Percentiles rank a stretch among this genome's conserved stretches.
phyloP scores from a whole-genome alignment of 139 green algal species.

The Micractinium conductrix region DNA sequence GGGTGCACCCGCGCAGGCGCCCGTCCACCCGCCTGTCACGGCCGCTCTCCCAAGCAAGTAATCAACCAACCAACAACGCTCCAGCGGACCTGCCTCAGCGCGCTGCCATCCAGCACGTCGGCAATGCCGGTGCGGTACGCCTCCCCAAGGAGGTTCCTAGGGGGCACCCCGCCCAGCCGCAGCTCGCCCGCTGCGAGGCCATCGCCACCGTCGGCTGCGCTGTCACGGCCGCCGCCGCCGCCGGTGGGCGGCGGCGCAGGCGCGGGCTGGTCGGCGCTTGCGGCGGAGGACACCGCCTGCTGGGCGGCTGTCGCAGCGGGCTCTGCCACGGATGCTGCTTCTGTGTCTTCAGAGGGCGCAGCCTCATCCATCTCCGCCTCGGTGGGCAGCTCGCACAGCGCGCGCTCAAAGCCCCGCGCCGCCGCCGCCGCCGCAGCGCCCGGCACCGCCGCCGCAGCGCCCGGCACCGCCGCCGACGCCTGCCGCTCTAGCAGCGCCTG shows the following conservation, averaged over 20 bases:
- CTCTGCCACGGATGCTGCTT: background rate
- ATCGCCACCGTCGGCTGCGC: background rate
- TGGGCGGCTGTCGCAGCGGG: background rate
- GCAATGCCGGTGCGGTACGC: background rate
- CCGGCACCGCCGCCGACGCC: background rate
- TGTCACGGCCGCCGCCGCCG: background rate
- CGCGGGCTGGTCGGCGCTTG: background rate
- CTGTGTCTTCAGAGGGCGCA: background rate
- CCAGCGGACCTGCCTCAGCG: background rate
- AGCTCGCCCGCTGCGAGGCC: background rate
- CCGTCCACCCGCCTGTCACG: no score
- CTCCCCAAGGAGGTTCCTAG: background rate
- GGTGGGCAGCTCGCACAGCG: background rate
- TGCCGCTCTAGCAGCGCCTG: background rate
- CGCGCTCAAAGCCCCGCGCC: background rate
- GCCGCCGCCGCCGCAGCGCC: background rate
- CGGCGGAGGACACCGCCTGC: no score
- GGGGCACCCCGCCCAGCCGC: background rate
- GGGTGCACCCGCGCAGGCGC: no score
- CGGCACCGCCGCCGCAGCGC: background rate
- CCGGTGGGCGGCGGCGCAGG: background rate
- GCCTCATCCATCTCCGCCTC: conserved; percentile 5
- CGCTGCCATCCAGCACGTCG: conserved; percentile 2
- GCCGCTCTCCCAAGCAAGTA: no score
- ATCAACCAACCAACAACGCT: no score